A percentile compares a stretch with the other conserved stretches of the same genome.
Evolutionary conservation across 495 filamentous ascomycete species (phyloP).

Genomic region (Xylaria grammica): DNA sequence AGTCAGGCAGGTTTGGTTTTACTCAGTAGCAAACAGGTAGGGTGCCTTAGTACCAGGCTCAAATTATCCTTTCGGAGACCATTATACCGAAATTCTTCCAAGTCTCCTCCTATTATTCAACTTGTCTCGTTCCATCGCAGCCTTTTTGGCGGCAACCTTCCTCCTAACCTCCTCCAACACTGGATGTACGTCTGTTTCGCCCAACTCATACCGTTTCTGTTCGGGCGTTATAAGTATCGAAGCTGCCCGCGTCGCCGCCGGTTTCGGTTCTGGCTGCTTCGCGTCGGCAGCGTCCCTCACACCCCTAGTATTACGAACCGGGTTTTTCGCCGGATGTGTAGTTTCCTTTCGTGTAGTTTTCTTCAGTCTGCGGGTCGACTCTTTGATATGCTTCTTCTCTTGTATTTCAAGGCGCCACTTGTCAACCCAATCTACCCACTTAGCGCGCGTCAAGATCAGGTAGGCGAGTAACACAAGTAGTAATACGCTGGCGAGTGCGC

Average conservation of each 20-base stretch:
- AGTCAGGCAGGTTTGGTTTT: too few relatives aligned
- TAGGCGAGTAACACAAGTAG: slow-evolving; percentile 15
- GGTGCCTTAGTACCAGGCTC: too few relatives aligned
- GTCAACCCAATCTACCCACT: background rate
- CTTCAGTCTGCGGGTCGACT: background rate
- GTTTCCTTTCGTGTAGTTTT: background rate
- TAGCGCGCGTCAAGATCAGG: slow-evolving; percentile 8
- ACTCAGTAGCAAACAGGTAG: too few relatives aligned
- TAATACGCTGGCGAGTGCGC: slow-evolving; percentile 3
- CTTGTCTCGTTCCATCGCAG: too few relatives aligned
- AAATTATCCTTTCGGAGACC: too few relatives aligned
- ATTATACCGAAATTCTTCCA: too few relatives aligned
- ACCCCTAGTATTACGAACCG: background rate
- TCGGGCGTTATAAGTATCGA: background rate
- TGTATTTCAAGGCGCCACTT: background rate
- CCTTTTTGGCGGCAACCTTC: too few relatives aligned
- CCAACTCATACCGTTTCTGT: background rate
- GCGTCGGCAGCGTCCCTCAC: background rate
- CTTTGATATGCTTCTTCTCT: slow-evolving; percentile 5
- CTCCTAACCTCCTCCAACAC: background rate
- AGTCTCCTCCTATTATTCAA: too few relatives aligned
- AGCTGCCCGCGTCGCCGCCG: background rate
- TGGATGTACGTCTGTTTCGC: background rate
- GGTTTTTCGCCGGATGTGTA: background rate
- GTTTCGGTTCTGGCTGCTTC: background rate